A percentile compares a stretch with the other conserved stretches of the same genome.
These are phyloP conservation scores for Rosa multiflora DNA, from an alignment of 306 rosid genomes.

Conservation along the genomic window DNA sequence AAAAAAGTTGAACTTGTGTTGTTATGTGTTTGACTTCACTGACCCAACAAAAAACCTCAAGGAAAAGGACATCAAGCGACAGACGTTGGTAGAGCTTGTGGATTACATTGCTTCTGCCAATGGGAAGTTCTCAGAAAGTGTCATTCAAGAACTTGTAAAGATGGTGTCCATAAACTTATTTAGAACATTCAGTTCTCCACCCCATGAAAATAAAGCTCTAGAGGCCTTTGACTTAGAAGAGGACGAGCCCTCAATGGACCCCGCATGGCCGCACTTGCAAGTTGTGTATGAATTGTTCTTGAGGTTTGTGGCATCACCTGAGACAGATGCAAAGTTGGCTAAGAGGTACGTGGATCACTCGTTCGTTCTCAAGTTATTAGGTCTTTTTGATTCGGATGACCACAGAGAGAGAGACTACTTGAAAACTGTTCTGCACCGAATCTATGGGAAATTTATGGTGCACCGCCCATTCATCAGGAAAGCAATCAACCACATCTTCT, in stretches of 20 bases:
- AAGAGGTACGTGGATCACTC: slow-evolving; percentile 93
- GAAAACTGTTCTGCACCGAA: slow-evolving; percentile 94
- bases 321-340: slow-evolving; percentile 94
- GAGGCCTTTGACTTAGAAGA: slow-evolving; percentile 91
- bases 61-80: slow-evolving; percentile 90
- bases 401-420: slow-evolving; percentile 94
- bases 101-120: slow-evolving; percentile 79
- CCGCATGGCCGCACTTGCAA: slow-evolving; percentile 95
- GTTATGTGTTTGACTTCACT: slow-evolving; percentile 71
- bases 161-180: slow-evolving; percentile 85
- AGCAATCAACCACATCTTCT: slow-evolving; percentile 89
- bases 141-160: slow-evolving; percentile 73
- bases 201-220: slow-evolving; percentile 70
- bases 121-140: slow-evolving; percentile 75
- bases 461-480: slow-evolving; percentile 94
- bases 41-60: slow-evolving; percentile 75
- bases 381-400: slow-evolving; percentile 96
- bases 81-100: slow-evolving; percentile 85
- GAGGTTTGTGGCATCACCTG: slow-evolving; percentile 89
- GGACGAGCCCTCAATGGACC: slow-evolving; percentile 97
- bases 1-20: slow-evolving; percentile 82
- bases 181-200: slow-evolving; percentile 71
- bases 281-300: slow-evolving; percentile 80
- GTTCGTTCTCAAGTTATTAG: slow-evolving; percentile 81
- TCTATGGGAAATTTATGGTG: slow-evolving; percentile 97